Evolutionary conservation across 2,329 filamentous ascomycete species (phyloP), one percentile per base, ranked within the genome.

Genomic region (Hyphodiscus sp.): DNA sequence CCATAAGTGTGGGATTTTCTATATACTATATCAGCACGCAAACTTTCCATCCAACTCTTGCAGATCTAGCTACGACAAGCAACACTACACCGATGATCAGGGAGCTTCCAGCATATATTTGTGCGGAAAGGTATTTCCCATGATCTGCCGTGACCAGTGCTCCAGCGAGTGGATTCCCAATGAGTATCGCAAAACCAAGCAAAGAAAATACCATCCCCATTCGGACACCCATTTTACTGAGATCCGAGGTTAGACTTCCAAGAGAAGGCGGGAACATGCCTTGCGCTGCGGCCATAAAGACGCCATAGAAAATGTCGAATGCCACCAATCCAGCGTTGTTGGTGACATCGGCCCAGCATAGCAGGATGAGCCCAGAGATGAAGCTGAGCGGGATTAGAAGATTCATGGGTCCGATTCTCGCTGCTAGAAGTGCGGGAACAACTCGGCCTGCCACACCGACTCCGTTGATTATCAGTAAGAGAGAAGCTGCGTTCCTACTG

Each of bases 191-290:
- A 49, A 65, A 60, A 57, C 76, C 79, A 55, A 75, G 74, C 48
- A 80, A 74, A 0, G 76, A 79, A 45, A 83, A 82, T 0, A 75
- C 70, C 79, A 83, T 82, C 46, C 80, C 80, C 65, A 82, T 79
- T 9, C 79, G 68, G 2, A 77, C 76, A 0, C 79, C 80, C 18
- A 76, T 70, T 65, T 77, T 79, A 8, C 70, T 63, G 55, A 76
- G 67, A 62, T 82, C 78, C 5, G 70, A 71, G 1, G 77, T 80
- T 53, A 83, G 42, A 45, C 71, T 74, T 38, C 70, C 71, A 23
- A 79, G 55, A 1, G 73, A 74, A 2, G 74, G 74, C 0, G 77
- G 76, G 54, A 79, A 78, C 11, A 81, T 65, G 0, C 72, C 70
- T 61, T 79, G 76, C 8, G 78, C 71, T 0, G 70, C 74, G 0